Conservation (phyloP, 2,329 filamentous ascomycete genomes). For the Curvularia hawaiiensis region DNA sequence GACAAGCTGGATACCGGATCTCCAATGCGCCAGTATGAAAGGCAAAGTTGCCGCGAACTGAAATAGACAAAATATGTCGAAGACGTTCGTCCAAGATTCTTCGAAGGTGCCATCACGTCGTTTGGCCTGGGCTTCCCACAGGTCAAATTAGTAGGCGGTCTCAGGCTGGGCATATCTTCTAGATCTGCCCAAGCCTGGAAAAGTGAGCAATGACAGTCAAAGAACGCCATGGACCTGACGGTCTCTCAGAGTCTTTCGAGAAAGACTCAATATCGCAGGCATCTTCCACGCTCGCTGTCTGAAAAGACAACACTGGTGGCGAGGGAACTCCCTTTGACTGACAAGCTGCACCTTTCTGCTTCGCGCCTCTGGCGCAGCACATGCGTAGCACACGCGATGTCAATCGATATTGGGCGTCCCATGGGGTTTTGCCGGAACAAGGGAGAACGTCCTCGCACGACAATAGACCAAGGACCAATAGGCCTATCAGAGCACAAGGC, state of each 20-base stretch:
- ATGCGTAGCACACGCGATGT: neutral
- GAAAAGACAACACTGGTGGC: constrained; percentile 25
- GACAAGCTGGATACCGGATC: constrained; percentile 5
- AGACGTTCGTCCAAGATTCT: neutral
- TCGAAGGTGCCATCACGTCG: neutral
- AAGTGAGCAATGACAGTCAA: constrained; percentile 16
- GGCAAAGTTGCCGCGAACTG: neutral
- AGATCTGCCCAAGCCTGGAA: constrained; percentile 8
- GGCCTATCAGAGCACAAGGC: constrained; percentile 30
- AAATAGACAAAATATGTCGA: neutral
- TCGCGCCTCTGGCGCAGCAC: constrained; percentile 7
- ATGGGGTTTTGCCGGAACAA: constrained; percentile 18
- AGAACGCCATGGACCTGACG: constrained; percentile 28
- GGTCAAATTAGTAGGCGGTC: constrained; percentile 1
- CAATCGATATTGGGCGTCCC: constrained; percentile 14
- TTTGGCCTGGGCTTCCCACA: constrained; percentile 9
- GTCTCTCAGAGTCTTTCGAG: constrained; percentile 23
- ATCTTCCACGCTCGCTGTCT: constrained; percentile 23
- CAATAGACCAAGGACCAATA: constrained; percentile 32
- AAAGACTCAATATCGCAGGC: constrained; percentile 24
- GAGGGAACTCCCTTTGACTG: constrained; percentile 17
- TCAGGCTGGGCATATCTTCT: neutral
- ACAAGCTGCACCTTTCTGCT: constrained; percentile 5
- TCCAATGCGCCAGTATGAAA: constrained; percentile 8
- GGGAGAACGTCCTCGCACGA: constrained; percentile 27